phyloP scores from a whole-genome alignment of 2,329 filamentous ascomycete genomes.

The Fonsecaea monophora region DNA sequence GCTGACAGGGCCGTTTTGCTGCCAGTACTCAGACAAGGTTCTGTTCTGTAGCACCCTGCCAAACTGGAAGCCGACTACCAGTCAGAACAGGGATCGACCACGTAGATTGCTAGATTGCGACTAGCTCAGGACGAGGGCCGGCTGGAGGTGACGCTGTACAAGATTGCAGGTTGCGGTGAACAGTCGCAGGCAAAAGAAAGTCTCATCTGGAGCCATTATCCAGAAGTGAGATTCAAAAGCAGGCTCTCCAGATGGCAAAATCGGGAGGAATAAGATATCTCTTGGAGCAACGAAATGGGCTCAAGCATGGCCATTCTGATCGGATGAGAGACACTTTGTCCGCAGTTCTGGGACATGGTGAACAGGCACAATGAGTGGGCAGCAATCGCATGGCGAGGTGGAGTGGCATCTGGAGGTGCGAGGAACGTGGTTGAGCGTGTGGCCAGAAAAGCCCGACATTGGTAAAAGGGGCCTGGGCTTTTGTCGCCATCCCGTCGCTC shows the following conservation, averaged over 20 bases:
- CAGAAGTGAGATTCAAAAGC: slow-evolving; percentile 14
- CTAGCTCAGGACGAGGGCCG: slow-evolving; percentile 17
- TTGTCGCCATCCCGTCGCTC: background rate
- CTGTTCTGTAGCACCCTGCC: background rate
- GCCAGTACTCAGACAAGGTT: background rate
- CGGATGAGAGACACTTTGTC: slow-evolving; percentile 9
- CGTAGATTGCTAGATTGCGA: slow-evolving; percentile 6
- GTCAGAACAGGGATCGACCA: slow-evolving; percentile 8
- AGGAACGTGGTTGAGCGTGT: slow-evolving; percentile 26
- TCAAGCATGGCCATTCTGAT: slow-evolving; percentile 10
- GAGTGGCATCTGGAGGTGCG: background rate
- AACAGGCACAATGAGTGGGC: slow-evolving; percentile 8
- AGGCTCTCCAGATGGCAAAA: slow-evolving; percentile 13
- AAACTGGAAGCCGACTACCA: background rate
- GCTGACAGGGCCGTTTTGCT: slow-evolving; percentile 5
- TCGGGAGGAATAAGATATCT: slow-evolving; percentile 18
- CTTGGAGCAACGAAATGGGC: slow-evolving; percentile 1
- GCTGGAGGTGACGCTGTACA: slow-evolving; percentile 1
- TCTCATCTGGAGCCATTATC: slow-evolving; percentile 25
- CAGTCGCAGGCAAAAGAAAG: slow-evolving; percentile 21
- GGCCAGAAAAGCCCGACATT: slow-evolving; percentile 17
- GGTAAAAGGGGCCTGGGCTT: slow-evolving; percentile 1
- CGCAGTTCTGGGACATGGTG: slow-evolving; percentile 10
- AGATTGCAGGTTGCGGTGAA: slow-evolving; percentile 10
- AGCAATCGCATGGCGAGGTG: slow-evolving; percentile 7